These are phyloP conservation scores for Phaeosphaeriaceae sp. DNA, from an alignment of 2,329 filamentous ascomycete genomes.

Conservation along the genomic window DNA sequence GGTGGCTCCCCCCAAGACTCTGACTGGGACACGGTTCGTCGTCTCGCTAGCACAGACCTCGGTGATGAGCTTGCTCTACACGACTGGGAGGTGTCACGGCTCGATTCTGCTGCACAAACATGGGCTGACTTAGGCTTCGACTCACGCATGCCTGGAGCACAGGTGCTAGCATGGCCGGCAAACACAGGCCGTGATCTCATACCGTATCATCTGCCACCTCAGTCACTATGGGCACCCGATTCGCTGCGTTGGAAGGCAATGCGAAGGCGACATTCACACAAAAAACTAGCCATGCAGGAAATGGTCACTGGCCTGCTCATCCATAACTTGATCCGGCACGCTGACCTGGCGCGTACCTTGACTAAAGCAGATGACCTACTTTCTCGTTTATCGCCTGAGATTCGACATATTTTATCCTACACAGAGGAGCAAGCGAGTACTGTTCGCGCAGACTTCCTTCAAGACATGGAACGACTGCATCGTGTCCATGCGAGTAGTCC, in stretches of 20 bases:
- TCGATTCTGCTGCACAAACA: slow-evolving; percentile 19
- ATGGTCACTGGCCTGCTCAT: slow-evolving; percentile 51
- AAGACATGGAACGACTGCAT: slow-evolving; percentile 22
- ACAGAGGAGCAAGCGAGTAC: neutral
- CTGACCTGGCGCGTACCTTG: slow-evolving; percentile 9
- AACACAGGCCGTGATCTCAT: slow-evolving; percentile 48
- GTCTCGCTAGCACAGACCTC: slow-evolving; percentile 33
- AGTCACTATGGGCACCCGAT: slow-evolving; percentile 54
- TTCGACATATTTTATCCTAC: slow-evolving; percentile 20
- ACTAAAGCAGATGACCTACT: slow-evolving; percentile 7
- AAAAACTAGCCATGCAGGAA: slow-evolving; percentile 53
- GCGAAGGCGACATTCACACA: slow-evolving; percentile 44
- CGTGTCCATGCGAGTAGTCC: slow-evolving; percentile 10
- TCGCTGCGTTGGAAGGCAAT: slow-evolving; percentile 37
- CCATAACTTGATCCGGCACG: slow-evolving; percentile 40
- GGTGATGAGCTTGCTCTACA: slow-evolving; percentile 25
- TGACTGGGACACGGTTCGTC: slow-evolving; percentile 29
- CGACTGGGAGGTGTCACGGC: slow-evolving; percentile 19
- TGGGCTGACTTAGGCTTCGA: slow-evolving; percentile 42
- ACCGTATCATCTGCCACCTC: slow-evolving; percentile 48
- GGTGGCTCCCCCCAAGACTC: slow-evolving; percentile 23
- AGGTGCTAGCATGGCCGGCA: slow-evolving; percentile 43
- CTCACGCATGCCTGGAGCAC: slow-evolving; percentile 32
- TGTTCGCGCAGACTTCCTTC: slow-evolving; percentile 22
- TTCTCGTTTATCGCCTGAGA: slow-evolving; percentile 24